A percentile compares a stretch with the other conserved stretches of the same genome.
These are phyloP conservation scores for Phanerochaete carnosa DNA, from an alignment of 768 basidiomycete genomes.

Conservation along the genomic window DNA sequence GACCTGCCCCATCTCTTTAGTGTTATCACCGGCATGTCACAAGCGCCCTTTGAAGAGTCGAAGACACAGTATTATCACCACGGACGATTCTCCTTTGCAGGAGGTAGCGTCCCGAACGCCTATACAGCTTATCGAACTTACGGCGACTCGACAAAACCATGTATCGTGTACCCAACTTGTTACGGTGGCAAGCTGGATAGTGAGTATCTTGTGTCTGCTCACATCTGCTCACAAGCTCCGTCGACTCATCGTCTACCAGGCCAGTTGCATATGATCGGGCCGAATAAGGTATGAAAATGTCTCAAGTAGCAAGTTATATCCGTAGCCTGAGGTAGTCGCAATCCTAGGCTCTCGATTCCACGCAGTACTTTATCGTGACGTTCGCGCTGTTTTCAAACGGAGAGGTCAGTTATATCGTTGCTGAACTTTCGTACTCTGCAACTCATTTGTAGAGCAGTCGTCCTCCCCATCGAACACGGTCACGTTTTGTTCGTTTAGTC, in stretches of 20 bases:
- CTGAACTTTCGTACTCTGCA: neutral
- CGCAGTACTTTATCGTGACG: slow-evolving; percentile 51
- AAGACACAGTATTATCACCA: slow-evolving; percentile 48
- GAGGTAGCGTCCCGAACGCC: slow-evolving; percentile 53
- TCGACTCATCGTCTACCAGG: slow-evolving; percentile 25
- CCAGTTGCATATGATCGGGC: slow-evolving; percentile 45
- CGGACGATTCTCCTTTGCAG: slow-evolving; percentile 48
- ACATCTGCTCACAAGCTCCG: slow-evolving; percentile 9
- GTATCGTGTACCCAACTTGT: slow-evolving; percentile 55
- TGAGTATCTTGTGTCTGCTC: slow-evolving; percentile 22
- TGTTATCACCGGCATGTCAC: slow-evolving; percentile 3
- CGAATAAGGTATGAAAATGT: slow-evolving; percentile 37
- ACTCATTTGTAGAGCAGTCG: slow-evolving; percentile 33
- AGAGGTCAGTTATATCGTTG: slow-evolving; percentile 36
- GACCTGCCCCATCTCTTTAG: neutral
- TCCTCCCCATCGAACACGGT: slow-evolving; percentile 64
- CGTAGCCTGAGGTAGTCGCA: neutral
- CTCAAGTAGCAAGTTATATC: too few relatives aligned
- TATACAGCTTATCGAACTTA: slow-evolving; percentile 57
- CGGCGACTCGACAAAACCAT: slow-evolving; percentile 49
- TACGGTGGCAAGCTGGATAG: slow-evolving; percentile 53
- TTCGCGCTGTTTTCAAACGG: slow-evolving; percentile 58
- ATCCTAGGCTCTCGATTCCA: slow-evolving; percentile 45
- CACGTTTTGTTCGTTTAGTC: neutral
- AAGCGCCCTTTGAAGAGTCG: too few relatives aligned